Evolutionary conservation across 495 filamentous ascomycete species (phyloP).

Genomic region (Aspergillus ellipticus): DNA sequence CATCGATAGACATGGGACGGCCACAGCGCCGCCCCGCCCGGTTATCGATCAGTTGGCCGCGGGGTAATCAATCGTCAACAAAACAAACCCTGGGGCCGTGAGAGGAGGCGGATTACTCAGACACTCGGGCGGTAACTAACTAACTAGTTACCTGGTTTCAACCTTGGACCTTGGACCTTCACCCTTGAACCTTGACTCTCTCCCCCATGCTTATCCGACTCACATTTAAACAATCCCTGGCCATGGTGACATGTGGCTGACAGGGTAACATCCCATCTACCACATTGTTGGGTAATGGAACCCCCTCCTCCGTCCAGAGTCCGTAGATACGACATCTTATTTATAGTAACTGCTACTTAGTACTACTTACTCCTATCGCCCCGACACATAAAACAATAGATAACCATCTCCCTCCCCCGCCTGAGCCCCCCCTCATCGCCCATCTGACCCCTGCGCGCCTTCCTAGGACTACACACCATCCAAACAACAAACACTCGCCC

Average conservation of each 20-base stretch:
- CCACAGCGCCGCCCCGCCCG: neutral
- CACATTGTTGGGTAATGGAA: slow-evolving; percentile 10
- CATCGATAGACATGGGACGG: too few species aligned
- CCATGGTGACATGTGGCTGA: neutral
- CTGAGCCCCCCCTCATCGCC: neutral
- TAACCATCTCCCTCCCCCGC: neutral
- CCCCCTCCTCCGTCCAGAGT: too few species aligned
- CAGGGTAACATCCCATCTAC: slow-evolving; percentile 8
- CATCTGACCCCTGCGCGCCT: neutral
- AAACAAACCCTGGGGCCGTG: neutral
- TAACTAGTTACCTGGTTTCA: too few species aligned
- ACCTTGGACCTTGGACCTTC: too few species aligned
- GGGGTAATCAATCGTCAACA: neutral
- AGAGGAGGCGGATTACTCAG: neutral
- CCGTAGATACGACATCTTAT: neutral
- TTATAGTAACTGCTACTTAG: too few species aligned
- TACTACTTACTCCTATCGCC: too few species aligned
- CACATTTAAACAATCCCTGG: neutral
- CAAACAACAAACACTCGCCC: neutral
- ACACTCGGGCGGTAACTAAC: neutral
- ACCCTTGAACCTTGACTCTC: too few species aligned
- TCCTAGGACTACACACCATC: neutral
- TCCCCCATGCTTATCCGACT: neutral
- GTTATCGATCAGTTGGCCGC: neutral
- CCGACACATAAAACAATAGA: neutral